phyloP scores from a whole-genome alignment of 106 monocot genomes.

The Dioscorea dumetorum region DNA sequence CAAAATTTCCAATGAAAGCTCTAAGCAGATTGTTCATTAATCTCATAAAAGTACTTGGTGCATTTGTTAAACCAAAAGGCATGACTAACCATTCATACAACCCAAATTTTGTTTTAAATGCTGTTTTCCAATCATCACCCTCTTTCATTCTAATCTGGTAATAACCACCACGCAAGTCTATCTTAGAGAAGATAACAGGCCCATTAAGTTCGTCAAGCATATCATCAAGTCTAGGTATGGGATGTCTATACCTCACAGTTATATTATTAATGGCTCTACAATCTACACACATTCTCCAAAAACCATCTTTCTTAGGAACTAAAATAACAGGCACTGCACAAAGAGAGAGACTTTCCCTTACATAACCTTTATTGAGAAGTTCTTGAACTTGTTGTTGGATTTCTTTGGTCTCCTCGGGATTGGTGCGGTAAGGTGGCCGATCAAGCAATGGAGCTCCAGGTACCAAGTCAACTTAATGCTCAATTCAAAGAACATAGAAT shows the following conservation, averaged over 20 bases:
- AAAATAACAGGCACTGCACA: too few relatives aligned
- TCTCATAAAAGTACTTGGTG: conserved; percentile 14
- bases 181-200: neutral
- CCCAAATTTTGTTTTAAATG: too few relatives aligned
- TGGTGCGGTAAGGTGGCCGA: neutral
- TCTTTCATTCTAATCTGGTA: too few relatives aligned
- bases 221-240: neutral
- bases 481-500: too few relatives aligned
- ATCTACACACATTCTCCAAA: conserved; percentile 1
- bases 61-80: conserved; percentile 9
- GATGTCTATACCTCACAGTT: neutral
- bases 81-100: too few relatives aligned
- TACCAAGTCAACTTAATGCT: neutral
- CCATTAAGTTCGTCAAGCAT: conserved; percentile 3
- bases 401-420: neutral
- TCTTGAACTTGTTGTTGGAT: neutral
- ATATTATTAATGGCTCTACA: conserved; percentile 1
- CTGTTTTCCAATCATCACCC: too few relatives aligned
- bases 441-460: neutral
- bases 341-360: too few relatives aligned
- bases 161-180: too few relatives aligned
- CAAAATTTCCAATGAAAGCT: conserved; percentile 3
- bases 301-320: conserved; percentile 2
- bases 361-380: too few relatives aligned
- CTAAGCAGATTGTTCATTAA: conserved; percentile 6